Evolutionary conservation across 352 stramenopile genomes (phyloP).

Genomic region (Sclerospora graminicola): DNA sequence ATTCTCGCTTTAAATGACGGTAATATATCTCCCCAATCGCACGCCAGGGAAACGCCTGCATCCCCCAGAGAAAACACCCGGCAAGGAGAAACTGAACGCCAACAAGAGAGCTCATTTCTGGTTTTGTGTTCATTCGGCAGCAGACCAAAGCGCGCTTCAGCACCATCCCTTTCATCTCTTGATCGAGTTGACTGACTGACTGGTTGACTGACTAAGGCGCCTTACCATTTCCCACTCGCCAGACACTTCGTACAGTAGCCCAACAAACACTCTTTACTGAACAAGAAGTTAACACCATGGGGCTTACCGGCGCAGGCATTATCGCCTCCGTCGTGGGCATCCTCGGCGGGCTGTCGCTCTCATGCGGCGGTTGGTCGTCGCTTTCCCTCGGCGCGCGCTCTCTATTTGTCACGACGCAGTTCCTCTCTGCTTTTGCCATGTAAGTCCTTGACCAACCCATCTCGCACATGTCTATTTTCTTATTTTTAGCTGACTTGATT

Average conservation of each 20-base stretch:
- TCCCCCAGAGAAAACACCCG: constrained; percentile 12
- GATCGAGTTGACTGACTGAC: constrained; percentile 1
- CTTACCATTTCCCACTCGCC: constrained; percentile 1
- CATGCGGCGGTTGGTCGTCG: constrained; percentile 80
- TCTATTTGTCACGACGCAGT: constrained; percentile 75
- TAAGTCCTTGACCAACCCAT: constrained; percentile 19
- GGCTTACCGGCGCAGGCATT: constrained; percentile 40
- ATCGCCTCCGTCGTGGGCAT: constrained; percentile 72
- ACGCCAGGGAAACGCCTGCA: constrained; percentile 15
- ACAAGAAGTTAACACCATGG: constrained; percentile 21
- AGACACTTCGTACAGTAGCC: neutral
- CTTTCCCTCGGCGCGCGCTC: constrained; percentile 76
- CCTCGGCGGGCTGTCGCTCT: constrained; percentile 70
- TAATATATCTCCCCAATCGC: constrained; percentile 19
- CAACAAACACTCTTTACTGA: neutral
- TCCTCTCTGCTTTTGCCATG: constrained; percentile 76
- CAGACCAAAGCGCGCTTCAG: constrained; percentile 18
- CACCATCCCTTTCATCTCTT: neutral
- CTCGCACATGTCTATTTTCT: constrained; percentile 5
- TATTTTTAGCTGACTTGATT: neutral
- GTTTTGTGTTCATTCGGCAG: constrained; percentile 41
- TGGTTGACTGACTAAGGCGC: neutral
- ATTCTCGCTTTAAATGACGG: constrained; percentile 21
- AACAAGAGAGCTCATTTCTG: constrained; percentile 31
- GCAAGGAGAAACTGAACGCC: constrained; percentile 6